These are phyloP conservation scores for Dactylonectria macrodidyma DNA, from an alignment of 2,329 filamentous ascomycete species.

Conservation along the genomic window DNA sequence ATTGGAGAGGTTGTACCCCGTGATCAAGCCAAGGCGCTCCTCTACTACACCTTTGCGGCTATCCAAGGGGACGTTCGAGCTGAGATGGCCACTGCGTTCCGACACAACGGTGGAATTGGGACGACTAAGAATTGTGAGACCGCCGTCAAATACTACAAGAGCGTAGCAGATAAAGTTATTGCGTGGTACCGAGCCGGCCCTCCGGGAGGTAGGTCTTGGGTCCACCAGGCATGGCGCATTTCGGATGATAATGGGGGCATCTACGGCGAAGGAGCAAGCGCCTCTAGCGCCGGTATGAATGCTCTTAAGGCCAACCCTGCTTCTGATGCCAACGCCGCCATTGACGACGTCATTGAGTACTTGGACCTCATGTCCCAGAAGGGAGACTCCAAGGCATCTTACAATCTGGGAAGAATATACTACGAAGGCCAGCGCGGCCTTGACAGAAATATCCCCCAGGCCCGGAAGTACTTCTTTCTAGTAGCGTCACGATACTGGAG, in stretches of 20 bases:
- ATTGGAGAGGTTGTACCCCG: conserved; percentile 84
- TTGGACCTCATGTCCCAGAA: conserved; percentile 91
- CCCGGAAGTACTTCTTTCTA: conserved; percentile 85
- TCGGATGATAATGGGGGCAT: conserved; percentile 93
- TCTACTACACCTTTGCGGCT: conserved; percentile 96
- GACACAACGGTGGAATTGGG: conserved; percentile 88
- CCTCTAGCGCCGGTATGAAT: conserved; percentile 87
- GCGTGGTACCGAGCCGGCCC: conserved; percentile 90
- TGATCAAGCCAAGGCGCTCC: conserved; percentile 90
- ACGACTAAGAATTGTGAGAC: conserved; percentile 88
- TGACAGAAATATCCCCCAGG: conserved; percentile 79
- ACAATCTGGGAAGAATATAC: conserved; percentile 87
- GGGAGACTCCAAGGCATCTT: conserved; percentile 89
- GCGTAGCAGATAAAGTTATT: conserved; percentile 93
- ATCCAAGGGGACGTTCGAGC: conserved; percentile 85
- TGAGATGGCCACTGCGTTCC: conserved; percentile 93
- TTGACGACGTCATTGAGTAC: conserved; percentile 96
- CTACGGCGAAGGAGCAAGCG: conserved; percentile 95
- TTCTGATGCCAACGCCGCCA: conserved; percentile 86
- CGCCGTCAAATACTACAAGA: conserved; percentile 90
- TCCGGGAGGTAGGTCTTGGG: conserved; percentile 86
- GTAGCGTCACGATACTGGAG: conserved; percentile 88
- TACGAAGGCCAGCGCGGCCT: conserved; percentile 88
- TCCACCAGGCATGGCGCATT: conserved; percentile 85
- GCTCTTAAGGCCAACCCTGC: conserved; percentile 81